A percentile compares a stretch with the other conserved stretches of the same genome.
phyloP scores from a whole-genome alignment of 169 alveolate genomes.

The Theileria parva region DNA sequence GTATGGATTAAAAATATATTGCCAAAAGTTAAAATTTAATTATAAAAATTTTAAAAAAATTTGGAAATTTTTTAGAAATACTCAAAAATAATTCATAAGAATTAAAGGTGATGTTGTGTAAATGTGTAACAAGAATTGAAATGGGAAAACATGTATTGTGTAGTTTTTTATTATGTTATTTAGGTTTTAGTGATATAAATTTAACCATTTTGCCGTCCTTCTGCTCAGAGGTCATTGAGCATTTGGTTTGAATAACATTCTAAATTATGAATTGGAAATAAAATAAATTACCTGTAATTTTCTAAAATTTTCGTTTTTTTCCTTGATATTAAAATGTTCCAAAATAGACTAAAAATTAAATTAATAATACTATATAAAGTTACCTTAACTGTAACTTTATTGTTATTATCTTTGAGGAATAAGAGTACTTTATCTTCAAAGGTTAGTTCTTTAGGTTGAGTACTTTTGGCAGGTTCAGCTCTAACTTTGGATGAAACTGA shows the following conservation, averaged over 20 bases:
- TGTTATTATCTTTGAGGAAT: constrained; percentile 45
- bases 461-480: constrained; percentile 24
- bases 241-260: constrained; percentile 35
- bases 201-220: constrained; percentile 41
- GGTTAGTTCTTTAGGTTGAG: constrained; percentile 11
- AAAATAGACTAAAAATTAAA: constrained; percentile 35
- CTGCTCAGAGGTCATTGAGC: constrained; percentile 51
- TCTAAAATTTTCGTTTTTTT: constrained; percentile 64
- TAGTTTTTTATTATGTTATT: not conserved
- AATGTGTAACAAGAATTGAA: not conserved
- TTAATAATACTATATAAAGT: not conserved
- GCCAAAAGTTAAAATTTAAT: not conserved
- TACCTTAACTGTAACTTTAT: constrained; percentile 61
- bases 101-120: constrained; percentile 3
- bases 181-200: constrained; percentile 49
- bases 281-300: constrained; percentile 15
- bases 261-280: not conserved
- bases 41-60: not conserved
- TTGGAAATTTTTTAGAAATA: too few relatives aligned
- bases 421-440: constrained; percentile 41
- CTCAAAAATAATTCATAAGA: not conserved
- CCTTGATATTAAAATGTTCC: constrained; percentile 56
- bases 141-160: not conserved
- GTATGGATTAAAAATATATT: not conserved
- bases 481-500: constrained; percentile 38